These are phyloP conservation scores for Sextonia rubra DNA, from an alignment of 164 flowering plant genomes.

Conservation along the genomic window DNA sequence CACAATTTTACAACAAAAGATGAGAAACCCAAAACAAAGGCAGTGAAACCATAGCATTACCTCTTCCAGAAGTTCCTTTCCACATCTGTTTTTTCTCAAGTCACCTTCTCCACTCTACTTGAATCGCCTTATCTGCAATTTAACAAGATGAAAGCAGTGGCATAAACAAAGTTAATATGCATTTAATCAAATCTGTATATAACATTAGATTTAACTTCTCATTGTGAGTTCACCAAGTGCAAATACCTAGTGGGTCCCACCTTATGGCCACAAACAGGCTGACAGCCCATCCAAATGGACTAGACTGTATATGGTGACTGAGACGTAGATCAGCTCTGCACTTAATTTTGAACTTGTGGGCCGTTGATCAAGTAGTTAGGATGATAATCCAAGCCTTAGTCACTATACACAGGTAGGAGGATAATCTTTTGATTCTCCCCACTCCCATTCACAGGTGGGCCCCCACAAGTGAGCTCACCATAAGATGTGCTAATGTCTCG, in stretches of 20 bases:
- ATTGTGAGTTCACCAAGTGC: background rate
- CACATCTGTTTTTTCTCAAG: background rate
- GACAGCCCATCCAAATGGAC: too few species aligned
- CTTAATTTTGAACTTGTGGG: too few species aligned
- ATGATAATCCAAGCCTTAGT: too few species aligned
- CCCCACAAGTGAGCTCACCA: too few species aligned
- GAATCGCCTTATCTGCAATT: constrained; percentile 44
- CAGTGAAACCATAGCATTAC: constrained; percentile 2
- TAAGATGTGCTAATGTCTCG: too few species aligned
- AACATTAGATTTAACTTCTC: background rate
- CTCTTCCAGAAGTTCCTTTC: constrained; percentile 1
- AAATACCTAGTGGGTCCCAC: background rate
- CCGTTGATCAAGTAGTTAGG: too few species aligned
- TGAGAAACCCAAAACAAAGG: constrained; percentile 6
- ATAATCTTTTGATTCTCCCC: too few species aligned
- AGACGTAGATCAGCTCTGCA: background rate
- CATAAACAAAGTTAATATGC: background rate
- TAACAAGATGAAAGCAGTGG: background rate
- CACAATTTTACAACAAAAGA: constrained; percentile 14
- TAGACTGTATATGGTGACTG: background rate
- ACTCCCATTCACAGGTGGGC: too few species aligned
- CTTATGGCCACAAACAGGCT: too few species aligned
- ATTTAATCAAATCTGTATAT: background rate
- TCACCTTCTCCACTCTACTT: constrained; percentile 72
- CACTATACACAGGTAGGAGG: too few species aligned